These are phyloP conservation scores for Microthlaspi erraticum DNA, from an alignment of 345 rosid species.

Conservation along the genomic window DNA sequence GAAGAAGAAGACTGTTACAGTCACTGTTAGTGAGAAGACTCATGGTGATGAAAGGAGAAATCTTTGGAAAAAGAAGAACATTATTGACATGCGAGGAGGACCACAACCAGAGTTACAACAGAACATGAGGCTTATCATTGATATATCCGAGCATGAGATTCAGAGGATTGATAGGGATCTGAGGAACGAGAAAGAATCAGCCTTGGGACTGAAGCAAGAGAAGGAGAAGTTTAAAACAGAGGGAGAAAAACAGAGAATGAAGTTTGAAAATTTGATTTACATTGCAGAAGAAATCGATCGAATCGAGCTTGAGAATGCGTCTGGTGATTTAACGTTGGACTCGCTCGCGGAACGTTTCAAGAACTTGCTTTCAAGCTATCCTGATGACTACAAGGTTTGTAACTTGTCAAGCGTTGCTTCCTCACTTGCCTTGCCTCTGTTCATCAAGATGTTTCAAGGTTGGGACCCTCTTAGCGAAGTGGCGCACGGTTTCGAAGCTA, in stretches of 20 bases:
- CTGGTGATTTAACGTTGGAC: slow-evolving; percentile 68
- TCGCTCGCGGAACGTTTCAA: slow-evolving; percentile 57
- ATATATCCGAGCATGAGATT: slow-evolving; percentile 80
- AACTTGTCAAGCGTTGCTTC: slow-evolving; percentile 80
- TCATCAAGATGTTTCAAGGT: slow-evolving; percentile 86
- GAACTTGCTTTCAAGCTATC: slow-evolving; percentile 55
- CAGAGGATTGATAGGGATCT: slow-evolving; percentile 82
- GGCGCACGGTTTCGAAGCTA: slow-evolving; percentile 60
- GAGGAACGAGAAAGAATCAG: slow-evolving; percentile 85
- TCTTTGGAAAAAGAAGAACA: slow-evolving; percentile 82
- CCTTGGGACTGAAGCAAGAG: slow-evolving; percentile 78
- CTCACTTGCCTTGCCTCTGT: slow-evolving; percentile 73
- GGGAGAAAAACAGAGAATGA: slow-evolving; percentile 58
- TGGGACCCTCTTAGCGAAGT: slow-evolving; percentile 91
- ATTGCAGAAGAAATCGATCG: slow-evolving; percentile 53
- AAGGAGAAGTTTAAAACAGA: slow-evolving; percentile 68
- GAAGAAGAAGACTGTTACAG: slow-evolving; percentile 55
- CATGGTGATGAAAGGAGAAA: slow-evolving; percentile 50
- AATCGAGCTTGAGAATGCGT: slow-evolving; percentile 61
- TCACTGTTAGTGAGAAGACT: slow-evolving; percentile 35
- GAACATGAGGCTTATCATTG: slow-evolving; percentile 74
- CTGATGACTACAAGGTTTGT: slow-evolving; percentile 78
- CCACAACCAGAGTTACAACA: slow-evolving; percentile 97
- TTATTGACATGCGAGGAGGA: too few relatives aligned
- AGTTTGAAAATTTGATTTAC: slow-evolving; percentile 64